These are phyloP conservation scores for Colletotrichum aenigma DNA, from an alignment of 2,329 filamentous ascomycete species.

Conservation along the genomic window DNA sequence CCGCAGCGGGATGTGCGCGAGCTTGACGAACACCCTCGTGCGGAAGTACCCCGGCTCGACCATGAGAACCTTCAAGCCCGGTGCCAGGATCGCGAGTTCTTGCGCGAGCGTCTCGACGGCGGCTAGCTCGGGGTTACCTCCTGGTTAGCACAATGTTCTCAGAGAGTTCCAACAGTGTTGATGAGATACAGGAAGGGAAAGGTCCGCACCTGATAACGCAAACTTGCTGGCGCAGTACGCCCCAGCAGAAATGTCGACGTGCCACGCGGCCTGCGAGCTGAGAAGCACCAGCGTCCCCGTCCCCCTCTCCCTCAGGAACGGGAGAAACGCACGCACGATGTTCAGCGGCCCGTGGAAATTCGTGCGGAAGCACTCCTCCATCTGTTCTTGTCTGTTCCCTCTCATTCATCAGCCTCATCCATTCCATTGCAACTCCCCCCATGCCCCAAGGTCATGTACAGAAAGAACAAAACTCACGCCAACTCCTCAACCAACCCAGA, in stretches of 20 bases:
- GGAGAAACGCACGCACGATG: slow-evolving; percentile 36
- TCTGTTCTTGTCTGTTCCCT: not conserved
- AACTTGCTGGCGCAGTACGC: slow-evolving; percentile 36
- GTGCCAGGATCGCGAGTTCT: slow-evolving; percentile 25
- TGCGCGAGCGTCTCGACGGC: slow-evolving; percentile 35
- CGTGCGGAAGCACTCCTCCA: slow-evolving; percentile 27
- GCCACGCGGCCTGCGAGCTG: slow-evolving; percentile 39
- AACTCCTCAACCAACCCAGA: not conserved
- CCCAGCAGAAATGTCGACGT: slow-evolving; percentile 31
- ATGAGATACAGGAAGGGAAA: not conserved
- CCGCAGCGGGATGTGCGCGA: not conserved
- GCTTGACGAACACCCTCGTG: slow-evolving; percentile 28
- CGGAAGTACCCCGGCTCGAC: slow-evolving; percentile 52
- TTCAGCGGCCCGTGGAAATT: slow-evolving; percentile 43
- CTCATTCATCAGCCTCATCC: not conserved
- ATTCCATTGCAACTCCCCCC: not conserved
- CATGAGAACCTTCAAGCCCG: slow-evolving; percentile 37
- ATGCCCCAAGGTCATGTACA: not conserved
- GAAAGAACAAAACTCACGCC: not conserved
- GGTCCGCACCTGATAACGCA: slow-evolving; percentile 30
- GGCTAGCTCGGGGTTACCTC: slow-evolving; percentile 11
- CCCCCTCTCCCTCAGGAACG: slow-evolving; percentile 31
- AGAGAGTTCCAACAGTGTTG: not conserved
- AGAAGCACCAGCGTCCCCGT: slow-evolving; percentile 36
- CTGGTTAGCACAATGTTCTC: not conserved